Percentiles rank a stretch among this genome's conserved stretches.
Conservation (phyloP, 768 basidiomycete genomes). For the Mycena haematopus region DNA sequence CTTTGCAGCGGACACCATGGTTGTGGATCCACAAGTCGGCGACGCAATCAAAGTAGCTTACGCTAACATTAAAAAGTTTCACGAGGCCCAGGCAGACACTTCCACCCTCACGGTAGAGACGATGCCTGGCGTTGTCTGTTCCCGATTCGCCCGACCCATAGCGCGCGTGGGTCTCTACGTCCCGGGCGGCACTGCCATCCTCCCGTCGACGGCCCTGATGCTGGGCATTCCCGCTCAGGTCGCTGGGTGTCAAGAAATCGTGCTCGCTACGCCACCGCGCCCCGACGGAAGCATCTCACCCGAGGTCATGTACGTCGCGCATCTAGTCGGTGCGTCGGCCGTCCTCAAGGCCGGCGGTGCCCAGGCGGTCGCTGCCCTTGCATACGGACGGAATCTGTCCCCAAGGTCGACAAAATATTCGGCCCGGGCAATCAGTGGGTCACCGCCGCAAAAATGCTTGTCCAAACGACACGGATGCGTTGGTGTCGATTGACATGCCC, state of each 20-base stretch:
- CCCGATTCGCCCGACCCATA: conserved; percentile 94
- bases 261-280: conserved; percentile 95
- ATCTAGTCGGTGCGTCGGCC: conserved; percentile 87
- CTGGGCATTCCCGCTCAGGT: conserved; percentile 98
- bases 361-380: conserved; percentile 94
- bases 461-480: conserved; percentile 98
- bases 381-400: conserved; percentile 96
- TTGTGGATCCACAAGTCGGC: conserved; percentile 66
- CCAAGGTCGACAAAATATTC: conserved; percentile 99
- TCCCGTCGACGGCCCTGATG: conserved; percentile 98
- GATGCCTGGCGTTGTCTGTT: conserved; percentile 97
- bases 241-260: conserved; percentile 90
- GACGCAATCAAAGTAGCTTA: conserved; percentile 91
- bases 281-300: conserved; percentile 92
- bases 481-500: conserved; percentile 99
- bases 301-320: conserved; percentile 96
- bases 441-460: conserved; percentile 98
- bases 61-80: conserved; percentile 89
- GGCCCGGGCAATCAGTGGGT: conserved; percentile 99
- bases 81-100: conserved; percentile 82
- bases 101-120: conserved; percentile 86
- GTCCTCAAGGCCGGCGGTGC: conserved; percentile 96
- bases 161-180: conserved; percentile 96
- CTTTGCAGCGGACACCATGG: conserved; percentile 69
- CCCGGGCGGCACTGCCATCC: conserved; percentile 94